phyloP scores from a whole-genome alignment of 305 asterid genomes.

The Fraxinus baroniana region DNA sequence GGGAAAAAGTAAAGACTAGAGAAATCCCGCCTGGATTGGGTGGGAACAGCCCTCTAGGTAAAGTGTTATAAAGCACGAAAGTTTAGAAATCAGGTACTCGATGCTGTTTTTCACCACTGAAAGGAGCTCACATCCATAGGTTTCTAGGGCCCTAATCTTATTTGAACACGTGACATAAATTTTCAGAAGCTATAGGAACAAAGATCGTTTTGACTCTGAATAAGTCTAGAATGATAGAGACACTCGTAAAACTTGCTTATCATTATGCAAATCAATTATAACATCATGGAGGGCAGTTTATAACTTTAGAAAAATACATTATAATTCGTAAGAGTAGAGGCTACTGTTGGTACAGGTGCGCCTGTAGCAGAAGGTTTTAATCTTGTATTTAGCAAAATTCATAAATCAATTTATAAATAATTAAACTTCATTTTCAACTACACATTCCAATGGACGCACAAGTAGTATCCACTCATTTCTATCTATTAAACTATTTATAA shows the following conservation, averaged over 20 bases:
- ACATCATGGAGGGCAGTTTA: not conserved
- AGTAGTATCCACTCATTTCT: not conserved
- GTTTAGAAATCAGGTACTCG: not conserved
- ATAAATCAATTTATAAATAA: not conserved
- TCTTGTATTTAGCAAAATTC: not conserved
- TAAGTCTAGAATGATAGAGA: constrained; percentile 1
- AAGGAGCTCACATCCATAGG: not conserved
- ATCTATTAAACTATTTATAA: not conserved
- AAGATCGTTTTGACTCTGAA: not conserved
- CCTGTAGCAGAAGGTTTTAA: not conserved
- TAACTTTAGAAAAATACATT: not conserved
- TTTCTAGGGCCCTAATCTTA: not conserved
- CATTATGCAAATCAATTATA: not conserved
- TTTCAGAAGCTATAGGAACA: not conserved
- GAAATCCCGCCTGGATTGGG: not conserved
- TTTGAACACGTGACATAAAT: constrained; percentile 2
- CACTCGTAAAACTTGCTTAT: not conserved
- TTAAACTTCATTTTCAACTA: not conserved
- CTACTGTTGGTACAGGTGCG: not conserved
- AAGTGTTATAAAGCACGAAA: constrained; percentile 3
- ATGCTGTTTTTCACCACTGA: not conserved
- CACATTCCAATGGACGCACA: not conserved
- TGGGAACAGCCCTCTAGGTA: not conserved
- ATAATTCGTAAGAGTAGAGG: not conserved
- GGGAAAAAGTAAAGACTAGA: not conserved